Base-by-base conservation (phyloP, 352 stramenopile genomes). In the Phytophthora multivora region DNA sequence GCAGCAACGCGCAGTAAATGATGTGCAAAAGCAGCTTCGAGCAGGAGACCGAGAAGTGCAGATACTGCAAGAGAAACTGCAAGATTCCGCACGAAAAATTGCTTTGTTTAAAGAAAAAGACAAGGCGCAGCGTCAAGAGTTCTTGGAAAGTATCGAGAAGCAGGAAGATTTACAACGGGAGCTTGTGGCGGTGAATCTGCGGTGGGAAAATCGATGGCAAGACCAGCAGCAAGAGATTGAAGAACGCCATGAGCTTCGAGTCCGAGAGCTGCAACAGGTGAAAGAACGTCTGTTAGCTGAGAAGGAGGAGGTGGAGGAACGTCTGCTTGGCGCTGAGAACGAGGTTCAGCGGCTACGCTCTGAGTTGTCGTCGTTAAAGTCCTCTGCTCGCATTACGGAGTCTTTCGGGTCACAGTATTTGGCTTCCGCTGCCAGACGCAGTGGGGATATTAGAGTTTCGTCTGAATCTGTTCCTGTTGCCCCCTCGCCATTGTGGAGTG, bases 151-250 rank as follows among this genome's bases (percentile, higher is more conserved):
- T 3, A 65, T 77, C 25, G 80, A 90, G 47, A 85, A 77, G 42
- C 69, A 83, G n/a, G 80, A 91, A 54, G 79, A 88, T 3, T 21
- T 87, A 36, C 81, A 89, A 21, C 78, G 77, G 1, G 74, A 91
- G n/a, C 60, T 89, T 36, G 68, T 89, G 16, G 77, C 77, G 5
- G 50, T 80, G n/a, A 87, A 85, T 36, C 30, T 90, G n/a, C 69
- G 77, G 21, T 89, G 79, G 76, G 83, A 90, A 40, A 88, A 85
- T 36, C 86, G 81, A 45, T 81, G 77, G 73, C 74, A 87, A 63
- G 77, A 88, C 12, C 63, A 86, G 38, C 72, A 93, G 51, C 71
- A 85, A 52, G 77, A 89, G 25, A 41, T 86, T 10, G 71, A 68
- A 9, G 57, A 62, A 9, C 70, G 69, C 2, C 70, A 80, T 25